Evolutionary conservation across 1,139 yeast genomes (phyloP), one percentile per base, ranked within the genome.

Genomic region (Yamadazyma songkhlaensis): DNA sequence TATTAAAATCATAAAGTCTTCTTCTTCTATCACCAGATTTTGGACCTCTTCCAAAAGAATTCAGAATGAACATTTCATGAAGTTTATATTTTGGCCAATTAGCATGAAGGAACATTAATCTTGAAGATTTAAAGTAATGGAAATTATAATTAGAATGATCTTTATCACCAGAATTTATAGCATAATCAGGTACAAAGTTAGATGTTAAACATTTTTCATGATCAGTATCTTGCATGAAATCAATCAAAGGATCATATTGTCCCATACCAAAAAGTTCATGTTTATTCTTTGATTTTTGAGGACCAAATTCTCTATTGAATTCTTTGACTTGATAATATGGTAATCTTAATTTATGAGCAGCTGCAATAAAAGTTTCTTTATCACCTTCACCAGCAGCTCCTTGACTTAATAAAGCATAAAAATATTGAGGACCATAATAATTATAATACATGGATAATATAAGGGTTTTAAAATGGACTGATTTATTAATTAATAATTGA

Each of bases 341-440:
- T 37, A 67, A 62, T 1, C 59, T 55, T 41, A 75, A 60, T 22
- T 62, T 72, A 43, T 74, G 75, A 14, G 84, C 79, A 3, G 84
- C 84, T 1, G 82, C 79, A 32, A 75, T 67, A 44, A 78, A 74
- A 0, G 84, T 79, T 48, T 80, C 85, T 50, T 79, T 79, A 48
- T 67, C 72, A 29, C 72, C 72, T 32, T 55, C 60, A 6, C 70
- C 70, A 6, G 60, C 64, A 2, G 62, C 60, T 17, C 72, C 72
- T 50, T 64, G 73, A 49, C 58, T 64, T 6, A 67, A 46, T 40
- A 67, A 51, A 15, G 57, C 50, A 43, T 64, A 59, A 45, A 56
- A 66, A 44, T 54, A 59, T 5, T 64, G 61, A 26, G 80, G 80
- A 3, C 51, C 51, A 55, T 67, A 68, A 35, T 61, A 59, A 48